Base-by-base conservation (phyloP, 495 filamentous ascomycete species). In the Friedmanniomyces simplex region DNA sequence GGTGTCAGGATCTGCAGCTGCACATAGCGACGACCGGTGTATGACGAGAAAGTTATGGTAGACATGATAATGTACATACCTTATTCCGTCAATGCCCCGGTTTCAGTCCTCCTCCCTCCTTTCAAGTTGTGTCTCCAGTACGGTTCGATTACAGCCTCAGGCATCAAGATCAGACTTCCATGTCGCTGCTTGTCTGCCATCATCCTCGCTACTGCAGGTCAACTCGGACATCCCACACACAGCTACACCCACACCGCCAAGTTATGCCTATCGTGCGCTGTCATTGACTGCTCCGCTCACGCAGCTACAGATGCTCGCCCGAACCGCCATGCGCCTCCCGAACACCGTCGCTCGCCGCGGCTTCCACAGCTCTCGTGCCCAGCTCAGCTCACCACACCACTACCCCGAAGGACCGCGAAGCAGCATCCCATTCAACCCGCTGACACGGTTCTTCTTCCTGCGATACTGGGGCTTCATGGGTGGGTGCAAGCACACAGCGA, bases 401-500 rank as follows among this genome's bases (percentile, higher is more conserved):
- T 98, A 98, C 77, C 87, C 91, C 59, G 94, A 97, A 79, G 94
- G 93, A 53, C 93, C 94, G 66, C 83, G 83, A 69, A 83, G 80
- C 77, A 96, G 95, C 79, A 75, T 98, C 58, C 93, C 93, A 59
- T 98, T 98, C 84, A 94, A 98, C 79, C 84, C 94, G 63, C 75
- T 85, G 75, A 94, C 85, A 67, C 84, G 82, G 72, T 85, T 76
- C 72, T 98, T 98, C 73, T 79, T 74, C 58, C 46, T 87, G 62
- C 79, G 84, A 75, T 98, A 86, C 82, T 93, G 89, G 86, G 69
- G 66, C 24, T 94, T 86, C 78, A 82, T 81, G 79, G 67, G 85
- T 89, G 68, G 50, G 82, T 76, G 32, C 48, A 32, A n/a, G n/a
- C 37, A 34, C 41, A 36, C 13, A 16, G 25, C 43, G 28, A 18